These are phyloP conservation scores for Amyloporia xantha DNA, from an alignment of 768 basidiomycete genomes.

Conservation along the genomic window DNA sequence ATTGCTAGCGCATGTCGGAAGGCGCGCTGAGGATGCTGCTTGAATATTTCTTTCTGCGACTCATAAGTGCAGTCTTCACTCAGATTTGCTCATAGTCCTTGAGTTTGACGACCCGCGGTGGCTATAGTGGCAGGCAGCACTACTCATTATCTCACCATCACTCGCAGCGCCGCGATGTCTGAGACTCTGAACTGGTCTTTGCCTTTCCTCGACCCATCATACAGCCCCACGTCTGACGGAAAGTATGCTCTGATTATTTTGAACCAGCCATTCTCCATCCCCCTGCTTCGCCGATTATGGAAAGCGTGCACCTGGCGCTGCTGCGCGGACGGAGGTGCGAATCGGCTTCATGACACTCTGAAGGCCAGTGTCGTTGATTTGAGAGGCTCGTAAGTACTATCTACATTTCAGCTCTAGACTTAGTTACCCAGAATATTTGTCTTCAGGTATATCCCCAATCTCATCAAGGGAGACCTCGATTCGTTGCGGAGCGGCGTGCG, in stretches of 20 bases:
- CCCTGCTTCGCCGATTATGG: conserved; percentile 57
- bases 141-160: too few relatives aligned
- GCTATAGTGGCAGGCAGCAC: too few relatives aligned
- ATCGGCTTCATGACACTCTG: conserved; percentile 54
- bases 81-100: too few relatives aligned
- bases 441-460: conserved; percentile 65
- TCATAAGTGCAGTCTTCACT: too few relatives aligned
- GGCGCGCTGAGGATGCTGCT: too few relatives aligned
- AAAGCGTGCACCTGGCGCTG: conserved; percentile 22
- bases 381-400: conserved; percentile 12
- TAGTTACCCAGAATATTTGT: conserved; percentile 6
- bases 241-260: conserved; percentile 69
- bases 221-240: conserved; percentile 4
- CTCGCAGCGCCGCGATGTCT: too few relatives aligned
- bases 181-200: neutral
- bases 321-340: conserved; percentile 59
- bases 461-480: conserved; percentile 94
- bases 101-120: too few relatives aligned
- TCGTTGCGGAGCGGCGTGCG: conserved; percentile 74
- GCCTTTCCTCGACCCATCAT: conserved; percentile 16
- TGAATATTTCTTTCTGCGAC: too few relatives aligned
- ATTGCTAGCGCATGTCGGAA: too few relatives aligned
- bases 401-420: conserved; percentile 3
- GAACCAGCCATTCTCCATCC: conserved; percentile 76
- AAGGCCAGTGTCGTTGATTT: conserved; percentile 4